A percentile compares a stretch with the other conserved stretches of the same genome.
These are phyloP conservation scores for Rhododendron simsii DNA, from an alignment of 148 eudicot species.

Conservation along the genomic window DNA sequence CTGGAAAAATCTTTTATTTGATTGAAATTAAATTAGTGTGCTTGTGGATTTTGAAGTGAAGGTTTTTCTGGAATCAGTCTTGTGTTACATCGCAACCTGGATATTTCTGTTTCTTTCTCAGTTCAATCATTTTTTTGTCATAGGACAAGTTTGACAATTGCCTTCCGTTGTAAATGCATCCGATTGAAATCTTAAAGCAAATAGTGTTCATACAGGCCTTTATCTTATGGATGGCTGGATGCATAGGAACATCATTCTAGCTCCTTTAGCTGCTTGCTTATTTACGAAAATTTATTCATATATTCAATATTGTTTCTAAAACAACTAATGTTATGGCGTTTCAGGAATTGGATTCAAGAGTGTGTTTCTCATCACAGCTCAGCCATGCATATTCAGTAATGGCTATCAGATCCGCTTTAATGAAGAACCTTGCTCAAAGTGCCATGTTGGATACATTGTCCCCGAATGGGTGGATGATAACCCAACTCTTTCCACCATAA, in stretches of 20 bases:
- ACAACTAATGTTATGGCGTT: background rate
- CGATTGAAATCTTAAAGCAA: background rate
- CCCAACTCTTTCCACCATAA: conserved; percentile 44
- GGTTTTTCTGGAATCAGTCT: background rate
- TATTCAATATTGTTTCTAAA: background rate
- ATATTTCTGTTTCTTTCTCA: background rate
- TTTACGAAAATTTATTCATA: background rate
- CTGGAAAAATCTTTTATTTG: background rate
- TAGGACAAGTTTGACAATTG: background rate
- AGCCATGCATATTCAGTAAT: conserved; percentile 63
- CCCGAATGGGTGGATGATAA: conserved; percentile 74
- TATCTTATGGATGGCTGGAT: background rate
- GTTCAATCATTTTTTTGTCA: background rate
- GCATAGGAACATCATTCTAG: background rate
- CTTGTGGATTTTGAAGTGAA: background rate
- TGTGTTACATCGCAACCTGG: background rate
- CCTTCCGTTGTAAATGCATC: background rate
- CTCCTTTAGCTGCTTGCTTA: background rate
- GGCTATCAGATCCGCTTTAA: conserved; percentile 65
- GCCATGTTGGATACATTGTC: conserved; percentile 63
- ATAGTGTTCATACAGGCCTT: background rate
- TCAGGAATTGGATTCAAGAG: conserved; percentile 77
- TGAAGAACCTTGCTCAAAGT: conserved; percentile 55
- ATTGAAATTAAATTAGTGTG: background rate
- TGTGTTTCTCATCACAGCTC: conserved; percentile 60